Base-by-base conservation (phyloP, 2,329 filamentous ascomycete species). In the Parastagonospora avenae region DNA sequence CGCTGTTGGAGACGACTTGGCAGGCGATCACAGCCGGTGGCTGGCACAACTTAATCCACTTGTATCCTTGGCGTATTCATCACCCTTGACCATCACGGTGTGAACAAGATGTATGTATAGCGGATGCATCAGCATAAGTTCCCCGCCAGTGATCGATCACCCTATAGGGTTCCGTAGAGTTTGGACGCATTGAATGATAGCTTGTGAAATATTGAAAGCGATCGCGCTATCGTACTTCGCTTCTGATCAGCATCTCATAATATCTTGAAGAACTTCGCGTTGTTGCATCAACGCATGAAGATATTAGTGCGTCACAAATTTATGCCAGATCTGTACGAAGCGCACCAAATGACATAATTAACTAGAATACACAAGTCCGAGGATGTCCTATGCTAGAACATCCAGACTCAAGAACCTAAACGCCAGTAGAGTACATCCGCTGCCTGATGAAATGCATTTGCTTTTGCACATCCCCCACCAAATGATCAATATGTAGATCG, bases 391-490 rank as follows among this genome's bases (percentile, higher is more conserved):
- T 47, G 52, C 59, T 52, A 54, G 47, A 52, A 44, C 46, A 58
- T 42, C 49, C 60, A 54, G 52, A 55, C 52, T 51, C 38, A 32
- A 43, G 50, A 50, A 58, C 52, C 40, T 54, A 31, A 70, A 70
- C 67, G 67, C 67, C 67, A 49, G 46, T 68, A 65, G 54, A 64
- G 50, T 65, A 64, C 65, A 68, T 57, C 54, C 15, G 38, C 49
- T 50, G 47, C 55, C 56, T 51, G 62, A 52, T 40, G 44, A 47
- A 49, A 62, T 60, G 52, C 57, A 59, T 43, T 50, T 55, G 43
- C 57, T 67, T 69, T 68, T 68, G 55, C 62, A 62, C 54, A 31
- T 40, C 29, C 46, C 55, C 57, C 52, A 52, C 58, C 38, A 53
- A 55, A 54, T 60, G 42, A 58, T 59, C 61, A 65, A 59, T 65